These are phyloP conservation scores for Globisporangium nagaii DNA, from an alignment of 352 stramenopile species.

Conservation along the genomic window DNA sequence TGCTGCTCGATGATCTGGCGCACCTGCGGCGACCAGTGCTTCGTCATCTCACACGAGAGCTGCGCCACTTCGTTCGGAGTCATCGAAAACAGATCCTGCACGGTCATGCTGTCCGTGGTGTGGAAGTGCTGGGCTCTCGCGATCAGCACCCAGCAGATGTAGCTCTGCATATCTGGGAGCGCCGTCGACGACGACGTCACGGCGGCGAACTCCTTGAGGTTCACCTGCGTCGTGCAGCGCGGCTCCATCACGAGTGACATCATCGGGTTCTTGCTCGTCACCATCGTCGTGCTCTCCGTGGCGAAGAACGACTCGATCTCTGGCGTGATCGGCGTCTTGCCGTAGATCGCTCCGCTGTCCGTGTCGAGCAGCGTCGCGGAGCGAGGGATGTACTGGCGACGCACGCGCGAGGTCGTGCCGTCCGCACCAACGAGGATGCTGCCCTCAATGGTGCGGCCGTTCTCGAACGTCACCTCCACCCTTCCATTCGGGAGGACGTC, in stretches of 20 bases:
- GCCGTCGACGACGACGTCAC: slow-evolving; percentile 4
- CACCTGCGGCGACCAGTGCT: slow-evolving; percentile 38
- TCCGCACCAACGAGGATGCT: slow-evolving; percentile 49
- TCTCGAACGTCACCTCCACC: slow-evolving; percentile 51
- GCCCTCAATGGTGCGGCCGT: slow-evolving; percentile 34
- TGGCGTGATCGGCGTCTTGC: slow-evolving; percentile 47
- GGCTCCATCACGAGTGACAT: slow-evolving; percentile 64
- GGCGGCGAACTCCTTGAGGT: slow-evolving; percentile 21
- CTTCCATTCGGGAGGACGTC: slow-evolving; percentile 34
- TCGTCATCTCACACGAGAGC: slow-evolving; percentile 47
- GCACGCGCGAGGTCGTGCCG: slow-evolving; percentile 53
- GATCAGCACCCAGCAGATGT: slow-evolving; percentile 61
- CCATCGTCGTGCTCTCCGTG: slow-evolving; percentile 38
- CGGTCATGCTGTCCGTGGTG: slow-evolving; percentile 17
- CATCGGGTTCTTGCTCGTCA: slow-evolving; percentile 30
- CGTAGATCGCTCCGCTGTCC: slow-evolving; percentile 61
- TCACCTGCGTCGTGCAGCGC: slow-evolving; percentile 21
- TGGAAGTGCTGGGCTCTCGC: slow-evolving; percentile 39
- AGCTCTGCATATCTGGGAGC: slow-evolving; percentile 31
- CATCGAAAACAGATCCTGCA: slow-evolving; percentile 44
- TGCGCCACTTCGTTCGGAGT: slow-evolving; percentile 32
- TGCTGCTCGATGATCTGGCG: slow-evolving; percentile 38
- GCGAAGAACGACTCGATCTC: slow-evolving; percentile 47
- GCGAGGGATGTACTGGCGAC: slow-evolving; percentile 45
- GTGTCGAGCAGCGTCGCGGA: slow-evolving; percentile 46